These are phyloP conservation scores for Flaveria brownii DNA, from an alignment of 129 eudicot species.

Conservation along the genomic window DNA sequence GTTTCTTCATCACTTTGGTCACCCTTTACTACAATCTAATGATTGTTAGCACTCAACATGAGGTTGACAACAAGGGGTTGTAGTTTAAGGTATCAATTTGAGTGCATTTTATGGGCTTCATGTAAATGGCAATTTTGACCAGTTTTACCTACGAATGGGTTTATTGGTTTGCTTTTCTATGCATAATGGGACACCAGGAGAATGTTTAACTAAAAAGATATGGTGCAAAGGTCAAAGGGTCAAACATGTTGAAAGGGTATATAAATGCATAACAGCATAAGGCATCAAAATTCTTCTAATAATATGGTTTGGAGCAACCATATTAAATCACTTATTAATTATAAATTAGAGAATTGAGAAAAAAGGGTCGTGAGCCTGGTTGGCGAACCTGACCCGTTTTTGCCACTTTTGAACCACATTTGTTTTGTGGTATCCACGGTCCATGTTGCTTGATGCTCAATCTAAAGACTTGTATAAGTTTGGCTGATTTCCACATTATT, in stretches of 20 bases:
- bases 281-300: neutral
- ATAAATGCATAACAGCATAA: neutral
- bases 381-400: neutral
- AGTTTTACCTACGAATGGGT: neutral
- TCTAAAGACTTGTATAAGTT: neutral
- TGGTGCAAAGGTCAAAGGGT: neutral
- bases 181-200: neutral
- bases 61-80: too few species aligned
- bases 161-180: neutral
- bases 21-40: too few species aligned
- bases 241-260: neutral
- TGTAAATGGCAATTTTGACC: neutral
- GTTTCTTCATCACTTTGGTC: too few species aligned
- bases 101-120: neutral
- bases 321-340: neutral
- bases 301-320: neutral
- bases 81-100: too few species aligned
- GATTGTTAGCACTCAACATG: too few species aligned
- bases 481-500: neutral
- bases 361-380: neutral
- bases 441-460: neutral
- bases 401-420: neutral
- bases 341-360: neutral
- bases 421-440: neutral
- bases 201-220: neutral